Conservation (phyloP, 441 rosid species). For the Flueggea neowawraea region DNA sequence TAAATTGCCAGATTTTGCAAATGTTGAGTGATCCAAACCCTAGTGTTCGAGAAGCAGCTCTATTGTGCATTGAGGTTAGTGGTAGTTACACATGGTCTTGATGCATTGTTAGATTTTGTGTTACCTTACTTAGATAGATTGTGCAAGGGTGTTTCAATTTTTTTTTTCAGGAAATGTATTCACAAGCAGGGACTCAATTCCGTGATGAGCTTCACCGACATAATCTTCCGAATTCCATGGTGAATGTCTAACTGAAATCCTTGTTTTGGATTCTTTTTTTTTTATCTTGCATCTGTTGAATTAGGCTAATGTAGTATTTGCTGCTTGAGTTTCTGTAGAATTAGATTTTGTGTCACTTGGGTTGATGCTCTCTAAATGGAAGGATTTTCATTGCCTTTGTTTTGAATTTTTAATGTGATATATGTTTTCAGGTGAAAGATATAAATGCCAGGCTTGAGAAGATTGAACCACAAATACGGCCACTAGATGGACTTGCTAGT, state of each 20-base stretch:
- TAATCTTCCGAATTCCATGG: constrained; percentile 85
- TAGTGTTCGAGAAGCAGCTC: constrained; percentile 91
- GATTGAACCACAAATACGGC: constrained; percentile 71
- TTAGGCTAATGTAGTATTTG: no score
- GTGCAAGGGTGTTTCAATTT: background rate
- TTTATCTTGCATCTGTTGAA: background rate
- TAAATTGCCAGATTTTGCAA: constrained; percentile 70
- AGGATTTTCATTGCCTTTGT: constrained; percentile 2
- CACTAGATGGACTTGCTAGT: constrained; percentile 55
- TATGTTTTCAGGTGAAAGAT: constrained; percentile 72
- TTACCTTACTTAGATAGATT: background rate
- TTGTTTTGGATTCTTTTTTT: background rate
- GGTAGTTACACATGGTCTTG: constrained; percentile 2
- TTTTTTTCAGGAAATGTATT: constrained; percentile 86
- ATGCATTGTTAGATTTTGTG: no score
- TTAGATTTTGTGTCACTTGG: no score
- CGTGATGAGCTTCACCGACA: constrained; percentile 98
- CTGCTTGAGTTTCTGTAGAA: no score
- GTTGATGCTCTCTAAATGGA: background rate
- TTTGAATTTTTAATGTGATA: constrained; percentile 3
- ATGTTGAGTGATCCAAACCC: constrained; percentile 89
- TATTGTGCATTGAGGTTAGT: constrained; percentile 89
- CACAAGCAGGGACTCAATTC: constrained; percentile 83
- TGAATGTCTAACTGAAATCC: constrained; percentile 28
- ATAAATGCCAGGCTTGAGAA: constrained; percentile 94